Conservation (phyloP, 176 grass and related monocot species). For the Chrysopogon serrulatus region DNA sequence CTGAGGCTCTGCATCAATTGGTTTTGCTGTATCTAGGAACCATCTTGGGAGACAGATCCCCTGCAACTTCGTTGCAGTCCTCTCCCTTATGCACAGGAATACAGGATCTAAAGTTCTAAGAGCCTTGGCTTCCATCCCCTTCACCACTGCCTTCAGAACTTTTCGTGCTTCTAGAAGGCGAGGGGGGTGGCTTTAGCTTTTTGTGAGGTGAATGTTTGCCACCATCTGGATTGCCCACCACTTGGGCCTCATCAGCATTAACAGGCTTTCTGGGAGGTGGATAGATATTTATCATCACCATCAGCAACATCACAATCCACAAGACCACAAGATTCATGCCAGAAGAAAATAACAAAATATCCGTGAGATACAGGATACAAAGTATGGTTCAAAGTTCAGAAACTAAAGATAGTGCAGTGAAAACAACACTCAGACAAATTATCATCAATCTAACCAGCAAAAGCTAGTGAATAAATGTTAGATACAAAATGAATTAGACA, state of each 20-base stretch:
- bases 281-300: constrained; percentile 42
- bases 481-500: not conserved
- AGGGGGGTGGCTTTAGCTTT: constrained; percentile 34
- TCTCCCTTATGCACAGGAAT: constrained; percentile 1
- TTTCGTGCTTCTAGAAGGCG: not conserved
- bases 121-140: constrained; percentile 23
- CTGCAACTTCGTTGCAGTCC: constrained; percentile 6
- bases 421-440: not conserved
- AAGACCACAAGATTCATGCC: constrained; percentile 52
- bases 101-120: constrained; percentile 29
- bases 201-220: constrained; percentile 31
- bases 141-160: constrained; percentile 24
- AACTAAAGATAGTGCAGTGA: constrained; percentile 25
- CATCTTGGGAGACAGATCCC: constrained; percentile 22
- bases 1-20: constrained; percentile 36
- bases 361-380: not conserved
- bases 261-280: constrained; percentile 45
- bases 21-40: constrained; percentile 17
- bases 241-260: constrained; percentile 24
- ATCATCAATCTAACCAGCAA: constrained; percentile 2
- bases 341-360: constrained; percentile 34
- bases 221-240: constrained; percentile 27
- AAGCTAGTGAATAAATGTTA: not conserved
- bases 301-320: constrained; percentile 48
- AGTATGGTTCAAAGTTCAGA: not conserved